Evolutionary conservation across 2,329 filamentous ascomycete species (phyloP), one percentile per base, ranked within the genome.

Genomic region (Furcasterigmium furcatum): DNA sequence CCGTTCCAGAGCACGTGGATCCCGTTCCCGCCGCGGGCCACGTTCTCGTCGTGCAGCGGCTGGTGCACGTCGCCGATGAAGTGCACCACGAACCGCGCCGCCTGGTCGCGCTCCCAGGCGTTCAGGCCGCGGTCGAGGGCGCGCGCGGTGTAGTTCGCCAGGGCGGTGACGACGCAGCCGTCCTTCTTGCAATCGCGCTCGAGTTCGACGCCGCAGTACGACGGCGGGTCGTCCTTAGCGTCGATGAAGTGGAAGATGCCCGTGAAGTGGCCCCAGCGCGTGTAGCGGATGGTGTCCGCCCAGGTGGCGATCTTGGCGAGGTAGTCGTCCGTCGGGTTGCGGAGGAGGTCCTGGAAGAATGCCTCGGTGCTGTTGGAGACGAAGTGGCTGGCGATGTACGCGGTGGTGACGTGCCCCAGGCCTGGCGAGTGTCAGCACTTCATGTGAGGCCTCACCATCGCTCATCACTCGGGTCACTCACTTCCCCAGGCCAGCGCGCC

Each of bases 61-160:
- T 87, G 81, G 62, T 87, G 83, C 48, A 87, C 78, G 61, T 88
- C 85, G 44, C 82, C 82, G 44, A 88, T 65, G 58, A 88, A 88
- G 64, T 88, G 80, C 34, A 84, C 64, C 46, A 84, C 71, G 59
- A 86, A 86, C 66, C 84, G 85, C 58, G 80, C 78, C 3, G 82
- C 82, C 62, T 84, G 76, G 42, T 68, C 70, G 41, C 76, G 72
- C 50, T 73, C 70, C 61, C 65, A 72, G 3, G 61, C 55, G 24
- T 62, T 63, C 41, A 84, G 58, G 6, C 53, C 44, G 8, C 65
- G 49, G 54, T 82, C 74, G 27, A 78, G 62, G 12, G 79, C 60
- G 50, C 79, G 74, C 21, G 65, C 55, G n/a, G 79, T 84, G 64
- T 83, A 83, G 66, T 82, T 83, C 49, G 72, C 70, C 44, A 84